phyloP scores from a whole-genome alignment of 106 monocot species.

The Apostasia ramifera region DNA sequence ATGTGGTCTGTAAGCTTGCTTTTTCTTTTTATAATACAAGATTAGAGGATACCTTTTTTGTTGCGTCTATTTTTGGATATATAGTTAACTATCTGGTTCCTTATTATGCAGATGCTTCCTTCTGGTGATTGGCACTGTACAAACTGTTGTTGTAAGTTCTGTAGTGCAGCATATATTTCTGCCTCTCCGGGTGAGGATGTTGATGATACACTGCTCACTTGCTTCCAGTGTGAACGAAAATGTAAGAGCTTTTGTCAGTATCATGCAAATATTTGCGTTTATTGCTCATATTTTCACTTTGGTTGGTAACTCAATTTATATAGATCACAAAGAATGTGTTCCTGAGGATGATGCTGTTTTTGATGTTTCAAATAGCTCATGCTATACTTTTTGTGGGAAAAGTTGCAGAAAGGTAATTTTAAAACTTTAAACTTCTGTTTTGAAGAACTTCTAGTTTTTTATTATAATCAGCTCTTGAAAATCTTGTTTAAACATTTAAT shows the following conservation, averaged over 20 bases:
- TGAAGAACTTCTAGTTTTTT: too few species aligned
- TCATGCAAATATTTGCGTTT: background rate
- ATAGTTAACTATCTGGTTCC: background rate
- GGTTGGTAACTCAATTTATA: slow-evolving; percentile 13
- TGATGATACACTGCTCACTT: slow-evolving; percentile 33
- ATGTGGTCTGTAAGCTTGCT: too few species aligned
- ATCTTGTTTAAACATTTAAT: too few species aligned
- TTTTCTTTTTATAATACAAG: background rate
- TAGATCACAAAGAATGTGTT: slow-evolving; percentile 74
- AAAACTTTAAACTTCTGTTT: background rate
- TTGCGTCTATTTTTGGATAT: background rate
- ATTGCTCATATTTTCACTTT: background rate
- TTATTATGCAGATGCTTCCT: slow-evolving; percentile 62
- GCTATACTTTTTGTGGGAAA: slow-evolving; percentile 41
- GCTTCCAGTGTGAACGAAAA: slow-evolving; percentile 71
- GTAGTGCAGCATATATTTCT: slow-evolving; percentile 28
- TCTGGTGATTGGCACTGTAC: slow-evolving; percentile 71
- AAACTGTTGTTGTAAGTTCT: slow-evolving; percentile 82
- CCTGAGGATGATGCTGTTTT: slow-evolving; percentile 35
- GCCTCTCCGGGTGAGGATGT: background rate
- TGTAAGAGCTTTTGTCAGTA: slow-evolving; percentile 25
- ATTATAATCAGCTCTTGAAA: too few species aligned
- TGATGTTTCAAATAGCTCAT: slow-evolving; percentile 9
- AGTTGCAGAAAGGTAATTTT: slow-evolving; percentile 18
- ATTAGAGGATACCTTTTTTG: background rate